phyloP scores from a whole-genome alignment of 2,329 filamentous ascomycete genomes.

The Fusarium pilosicola region DNA sequence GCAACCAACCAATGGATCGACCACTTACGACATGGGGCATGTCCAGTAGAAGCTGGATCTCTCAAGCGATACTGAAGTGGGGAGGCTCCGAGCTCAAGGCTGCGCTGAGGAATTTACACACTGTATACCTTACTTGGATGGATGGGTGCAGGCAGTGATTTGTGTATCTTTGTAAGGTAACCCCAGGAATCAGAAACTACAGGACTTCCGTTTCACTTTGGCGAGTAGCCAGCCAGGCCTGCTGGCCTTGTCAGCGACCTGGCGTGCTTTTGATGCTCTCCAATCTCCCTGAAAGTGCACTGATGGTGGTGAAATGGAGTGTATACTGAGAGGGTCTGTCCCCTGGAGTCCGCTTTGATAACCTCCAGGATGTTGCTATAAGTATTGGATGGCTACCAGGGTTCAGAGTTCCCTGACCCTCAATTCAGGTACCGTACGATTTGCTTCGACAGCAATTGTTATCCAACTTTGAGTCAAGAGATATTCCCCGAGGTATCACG shows the following conservation, averaged over 20 bases:
- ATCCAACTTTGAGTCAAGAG: not conserved
- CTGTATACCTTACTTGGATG: conserved; percentile 41
- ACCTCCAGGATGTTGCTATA: conserved; percentile 21
- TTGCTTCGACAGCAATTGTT: not conserved
- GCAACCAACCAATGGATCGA: conserved; percentile 26
- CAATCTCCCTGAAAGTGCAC: conserved; percentile 14
- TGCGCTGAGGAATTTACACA: conserved; percentile 38
- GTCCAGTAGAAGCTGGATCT: conserved; percentile 19
- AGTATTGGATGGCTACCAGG: conserved; percentile 6
- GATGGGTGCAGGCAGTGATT: conserved; percentile 18
- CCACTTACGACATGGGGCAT: conserved; percentile 12
- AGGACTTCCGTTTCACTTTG: not conserved
- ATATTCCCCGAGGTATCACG: not conserved
- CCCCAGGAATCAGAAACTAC: not conserved
- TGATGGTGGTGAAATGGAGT: conserved; percentile 26
- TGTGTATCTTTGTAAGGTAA: conserved; percentile 5
- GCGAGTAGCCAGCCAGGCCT: conserved; percentile 2
- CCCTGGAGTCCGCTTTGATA: conserved; percentile 31
- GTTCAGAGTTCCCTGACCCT: conserved; percentile 8
- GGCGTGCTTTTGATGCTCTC: conserved; percentile 4
- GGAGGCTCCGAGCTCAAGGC: conserved; percentile 40
- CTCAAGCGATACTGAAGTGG: conserved; percentile 21
- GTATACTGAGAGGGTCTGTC: conserved; percentile 19
- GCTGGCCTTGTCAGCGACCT: not conserved
- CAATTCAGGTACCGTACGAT: conserved; percentile 4